These are phyloP conservation scores for Lachancea lanzarotensis DNA, from an alignment of 805 yeast species.

Conservation along the genomic window DNA sequence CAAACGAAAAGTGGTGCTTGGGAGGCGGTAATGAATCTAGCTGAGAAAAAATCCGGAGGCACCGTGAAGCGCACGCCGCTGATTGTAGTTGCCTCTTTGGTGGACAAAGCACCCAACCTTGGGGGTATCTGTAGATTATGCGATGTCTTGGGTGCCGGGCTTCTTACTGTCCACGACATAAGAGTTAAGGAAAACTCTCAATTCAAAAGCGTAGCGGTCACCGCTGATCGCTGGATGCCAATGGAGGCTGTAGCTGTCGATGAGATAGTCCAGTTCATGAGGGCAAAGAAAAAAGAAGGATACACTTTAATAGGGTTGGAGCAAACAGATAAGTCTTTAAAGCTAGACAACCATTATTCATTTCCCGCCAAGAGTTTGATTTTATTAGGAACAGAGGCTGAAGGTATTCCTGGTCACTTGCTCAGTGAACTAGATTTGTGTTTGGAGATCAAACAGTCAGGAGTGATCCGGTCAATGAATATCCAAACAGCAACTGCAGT, in stretches of 20 bases:
- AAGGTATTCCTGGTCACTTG: constrained; percentile 84
- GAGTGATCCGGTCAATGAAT: constrained; percentile 91
- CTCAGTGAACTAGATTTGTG: constrained; percentile 79
- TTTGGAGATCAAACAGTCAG: constrained; percentile 85
- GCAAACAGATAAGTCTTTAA: constrained; percentile 85
- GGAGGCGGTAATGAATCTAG: constrained; percentile 59
- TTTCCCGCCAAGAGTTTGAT: constrained; percentile 79
- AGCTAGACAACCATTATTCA: constrained; percentile 51
- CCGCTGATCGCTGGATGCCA: constrained; percentile 96
- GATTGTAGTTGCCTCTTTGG: constrained; percentile 84
- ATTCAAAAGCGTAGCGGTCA: constrained; percentile 83
- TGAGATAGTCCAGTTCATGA: constrained; percentile 51
- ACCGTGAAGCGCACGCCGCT: constrained; percentile 63
- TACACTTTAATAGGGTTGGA: constrained; percentile 85
- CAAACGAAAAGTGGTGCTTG: constrained; percentile 92
- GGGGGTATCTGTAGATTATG: constrained; percentile 92
- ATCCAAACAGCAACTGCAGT: constrained; percentile 96
- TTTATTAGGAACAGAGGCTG: constrained; percentile 78
- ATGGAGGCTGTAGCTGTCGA: constrained; percentile 64
- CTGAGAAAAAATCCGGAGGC: constrained; percentile 35
- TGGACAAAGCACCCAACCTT: constrained; percentile 85
- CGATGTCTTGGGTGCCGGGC: constrained; percentile 87
- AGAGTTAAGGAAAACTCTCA: constrained; percentile 56
- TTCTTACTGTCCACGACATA: constrained; percentile 69
- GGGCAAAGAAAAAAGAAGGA: constrained; percentile 61